Evolutionary conservation across 2,329 filamentous ascomycete species (phyloP).

Genomic region (Leptographium wingfieldii): DNA sequence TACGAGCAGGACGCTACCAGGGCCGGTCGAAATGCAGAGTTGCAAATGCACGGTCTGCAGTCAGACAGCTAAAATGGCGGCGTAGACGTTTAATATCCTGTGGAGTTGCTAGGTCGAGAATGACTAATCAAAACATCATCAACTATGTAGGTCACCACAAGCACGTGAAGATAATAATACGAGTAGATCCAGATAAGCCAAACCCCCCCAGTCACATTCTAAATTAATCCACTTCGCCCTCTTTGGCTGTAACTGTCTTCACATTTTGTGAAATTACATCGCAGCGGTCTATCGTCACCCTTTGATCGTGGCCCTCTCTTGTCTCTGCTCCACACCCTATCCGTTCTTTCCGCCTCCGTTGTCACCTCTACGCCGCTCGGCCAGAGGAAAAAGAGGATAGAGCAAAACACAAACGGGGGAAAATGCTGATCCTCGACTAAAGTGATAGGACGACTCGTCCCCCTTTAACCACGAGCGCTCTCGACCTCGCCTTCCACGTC

Average conservation of each 20-base stretch:
- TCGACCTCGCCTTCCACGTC: background rate
- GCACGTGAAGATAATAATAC: constrained; percentile 3
- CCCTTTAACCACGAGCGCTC: constrained; percentile 1
- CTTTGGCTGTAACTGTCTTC: background rate
- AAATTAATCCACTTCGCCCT: background rate
- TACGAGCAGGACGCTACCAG: background rate
- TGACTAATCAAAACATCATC: background rate
- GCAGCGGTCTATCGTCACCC: constrained; percentile 1
- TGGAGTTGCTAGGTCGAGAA: background rate
- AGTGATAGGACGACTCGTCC: constrained; percentile 1
- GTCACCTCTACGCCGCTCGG: background rate
- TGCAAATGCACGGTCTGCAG: background rate
- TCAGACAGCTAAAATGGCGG: background rate
- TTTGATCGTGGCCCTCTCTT: background rate
- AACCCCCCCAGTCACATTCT: background rate
- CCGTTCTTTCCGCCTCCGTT: background rate
- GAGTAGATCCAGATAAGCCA: background rate
- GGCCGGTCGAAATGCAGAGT: background rate
- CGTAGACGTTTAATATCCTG: background rate
- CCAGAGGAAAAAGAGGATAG: background rate
- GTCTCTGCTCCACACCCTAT: background rate
- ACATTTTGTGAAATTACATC: background rate
- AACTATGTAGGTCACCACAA: background rate
- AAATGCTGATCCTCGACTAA: constrained; percentile 3
- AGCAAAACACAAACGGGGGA: background rate